Percentiles rank a stretch among this genome's conserved stretches.
Evolutionary conservation across 2,329 filamentous ascomycete species (phyloP).

Genomic region (Hymenoscyphus fructigenus): DNA sequence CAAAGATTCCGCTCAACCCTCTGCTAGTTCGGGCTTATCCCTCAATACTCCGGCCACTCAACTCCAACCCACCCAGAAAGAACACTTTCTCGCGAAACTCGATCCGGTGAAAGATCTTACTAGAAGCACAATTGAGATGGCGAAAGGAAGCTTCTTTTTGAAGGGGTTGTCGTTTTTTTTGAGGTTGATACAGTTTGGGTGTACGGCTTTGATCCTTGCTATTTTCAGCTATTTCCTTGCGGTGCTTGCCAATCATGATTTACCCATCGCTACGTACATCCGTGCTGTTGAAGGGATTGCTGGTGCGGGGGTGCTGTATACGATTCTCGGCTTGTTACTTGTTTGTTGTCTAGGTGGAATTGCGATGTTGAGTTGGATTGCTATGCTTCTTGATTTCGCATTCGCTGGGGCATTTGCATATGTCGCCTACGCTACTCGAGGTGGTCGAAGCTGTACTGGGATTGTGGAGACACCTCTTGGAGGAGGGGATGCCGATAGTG

Average conservation of each 20-base stretch:
- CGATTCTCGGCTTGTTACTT: slow-evolving; percentile 67
- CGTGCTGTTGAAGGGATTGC: slow-evolving; percentile 78
- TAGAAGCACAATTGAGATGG: slow-evolving; percentile 48
- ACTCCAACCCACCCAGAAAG: not conserved
- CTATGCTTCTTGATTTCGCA: slow-evolving; percentile 71
- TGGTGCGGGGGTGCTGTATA: slow-evolving; percentile 73
- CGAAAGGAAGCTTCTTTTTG: slow-evolving; percentile 59
- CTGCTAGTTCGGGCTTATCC: not conserved
- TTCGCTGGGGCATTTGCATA: slow-evolving; percentile 80
- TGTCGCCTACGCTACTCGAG: slow-evolving; percentile 73
- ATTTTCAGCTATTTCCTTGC: slow-evolving; percentile 85
- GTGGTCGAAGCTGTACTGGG: slow-evolving; percentile 64
- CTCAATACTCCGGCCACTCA: not conserved
- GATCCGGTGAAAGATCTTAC: not conserved
- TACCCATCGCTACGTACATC: slow-evolving; percentile 61
- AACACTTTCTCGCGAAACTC: not conserved
- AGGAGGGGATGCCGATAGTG: slow-evolving; percentile 52
- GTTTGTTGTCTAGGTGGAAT: slow-evolving; percentile 79
- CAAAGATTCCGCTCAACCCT: not conserved
- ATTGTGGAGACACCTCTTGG: slow-evolving; percentile 69
- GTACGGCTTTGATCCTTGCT: slow-evolving; percentile 70
- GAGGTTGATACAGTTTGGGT: slow-evolving; percentile 72
- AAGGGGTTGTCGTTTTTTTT: slow-evolving; percentile 70
- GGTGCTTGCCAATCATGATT: slow-evolving; percentile 63
- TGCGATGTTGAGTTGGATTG: slow-evolving; percentile 68